Percentiles rank a stretch among this genome's conserved stretches.
Evolutionary conservation across 179 eudicot species (phyloP).

Genomic region (Carnegiea gigantea): DNA sequence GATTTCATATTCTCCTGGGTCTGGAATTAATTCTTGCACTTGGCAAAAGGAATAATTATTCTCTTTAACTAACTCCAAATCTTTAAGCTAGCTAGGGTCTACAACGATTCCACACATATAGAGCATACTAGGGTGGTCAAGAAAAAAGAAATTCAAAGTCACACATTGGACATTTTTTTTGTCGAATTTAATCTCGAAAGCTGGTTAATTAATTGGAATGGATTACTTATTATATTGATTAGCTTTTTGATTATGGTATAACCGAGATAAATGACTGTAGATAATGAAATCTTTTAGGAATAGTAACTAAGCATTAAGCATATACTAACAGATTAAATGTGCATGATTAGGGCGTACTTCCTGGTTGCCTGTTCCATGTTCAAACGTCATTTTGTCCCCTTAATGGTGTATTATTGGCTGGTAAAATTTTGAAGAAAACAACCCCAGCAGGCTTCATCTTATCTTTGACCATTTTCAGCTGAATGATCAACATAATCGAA

Average conservation of each 20-base stretch:
- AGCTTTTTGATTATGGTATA: conserved; percentile 5
- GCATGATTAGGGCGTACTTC: conserved; percentile 23
- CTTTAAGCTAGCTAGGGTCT: conserved; percentile 5
- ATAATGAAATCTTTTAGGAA: neutral
- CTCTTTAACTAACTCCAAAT: neutral
- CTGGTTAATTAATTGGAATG: neutral
- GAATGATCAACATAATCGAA: conserved; percentile 13
- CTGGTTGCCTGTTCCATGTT: conserved; percentile 25
- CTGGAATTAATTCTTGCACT: neutral
- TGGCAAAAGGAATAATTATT: conserved; percentile 5
- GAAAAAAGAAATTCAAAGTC: neutral
- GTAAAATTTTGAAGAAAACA: conserved; percentile 17
- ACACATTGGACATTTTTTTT: neutral
- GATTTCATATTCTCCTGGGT: neutral
- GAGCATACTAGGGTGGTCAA: neutral
- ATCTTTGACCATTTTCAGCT: conserved; percentile 15
- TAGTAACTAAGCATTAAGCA: neutral
- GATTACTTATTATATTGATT: neutral
- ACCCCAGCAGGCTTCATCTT: neutral
- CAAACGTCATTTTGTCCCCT: conserved; percentile 26
- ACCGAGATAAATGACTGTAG: conserved; percentile 17
- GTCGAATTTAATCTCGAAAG: neutral
- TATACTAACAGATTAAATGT: conserved; percentile 2
- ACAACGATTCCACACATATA: conserved; percentile 1
- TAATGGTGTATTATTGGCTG: conserved; percentile 6